Evolutionary conservation across 345 rosid genomes (phyloP).

Genomic region (Turnera subulata): DNA sequence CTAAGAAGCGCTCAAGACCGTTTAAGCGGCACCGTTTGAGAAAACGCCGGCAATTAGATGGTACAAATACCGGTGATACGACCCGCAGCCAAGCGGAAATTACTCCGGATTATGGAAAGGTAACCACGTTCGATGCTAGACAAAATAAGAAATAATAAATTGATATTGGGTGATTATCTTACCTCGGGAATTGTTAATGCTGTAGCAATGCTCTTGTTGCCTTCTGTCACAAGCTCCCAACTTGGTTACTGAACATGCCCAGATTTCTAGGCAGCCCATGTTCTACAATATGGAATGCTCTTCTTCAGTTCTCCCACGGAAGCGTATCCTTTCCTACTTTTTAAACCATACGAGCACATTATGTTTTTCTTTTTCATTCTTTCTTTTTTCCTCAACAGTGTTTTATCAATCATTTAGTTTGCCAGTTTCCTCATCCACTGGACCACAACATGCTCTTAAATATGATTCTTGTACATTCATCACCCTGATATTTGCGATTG

Average conservation of each 20-base stretch:
- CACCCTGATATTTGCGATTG: no score
- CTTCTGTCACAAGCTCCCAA: constrained; percentile 30
- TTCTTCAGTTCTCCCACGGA: constrained; percentile 45
- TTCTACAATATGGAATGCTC: constrained; percentile 38
- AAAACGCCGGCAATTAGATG: constrained; percentile 17
- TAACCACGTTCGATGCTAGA: constrained; percentile 8
- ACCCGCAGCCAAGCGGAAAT: neutral
- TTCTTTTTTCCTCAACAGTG: neutral
- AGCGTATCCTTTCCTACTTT: constrained; percentile 57
- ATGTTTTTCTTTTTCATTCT: neutral
- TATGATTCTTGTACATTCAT: neutral
- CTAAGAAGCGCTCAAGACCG: constrained; percentile 28
- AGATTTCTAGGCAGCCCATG: constrained; percentile 36
- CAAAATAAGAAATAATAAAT: neutral
- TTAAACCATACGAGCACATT: neutral
- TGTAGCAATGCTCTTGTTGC: constrained; percentile 36
- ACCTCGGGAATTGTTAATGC: constrained; percentile 19
- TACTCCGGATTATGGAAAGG: constrained; percentile 16
- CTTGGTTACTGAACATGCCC: constrained; percentile 26
- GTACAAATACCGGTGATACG: constrained; percentile 13
- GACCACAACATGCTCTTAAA: neutral
- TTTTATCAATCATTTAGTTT: neutral
- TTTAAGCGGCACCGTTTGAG: constrained; percentile 37
- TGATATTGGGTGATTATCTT: neutral
- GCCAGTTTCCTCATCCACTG: neutral